Conservation (phyloP, 208 protist genomes). For the Trypanosoma melophagium region DNA sequence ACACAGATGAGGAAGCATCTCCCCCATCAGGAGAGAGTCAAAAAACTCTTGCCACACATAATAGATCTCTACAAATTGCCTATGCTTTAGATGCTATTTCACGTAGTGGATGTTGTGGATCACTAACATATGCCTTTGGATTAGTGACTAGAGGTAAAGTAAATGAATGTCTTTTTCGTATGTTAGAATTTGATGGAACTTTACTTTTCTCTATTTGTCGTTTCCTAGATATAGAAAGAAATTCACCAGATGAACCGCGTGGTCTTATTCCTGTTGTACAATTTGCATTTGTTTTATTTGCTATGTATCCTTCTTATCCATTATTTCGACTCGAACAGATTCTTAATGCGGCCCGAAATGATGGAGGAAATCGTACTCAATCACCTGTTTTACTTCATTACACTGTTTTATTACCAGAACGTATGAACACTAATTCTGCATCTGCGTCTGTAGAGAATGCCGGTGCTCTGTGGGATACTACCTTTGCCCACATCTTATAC, state of each 20-base stretch:
- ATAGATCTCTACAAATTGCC: slow-evolving; percentile 48
- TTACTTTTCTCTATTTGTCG: slow-evolving; percentile 58
- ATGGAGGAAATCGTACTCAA: slow-evolving; percentile 42
- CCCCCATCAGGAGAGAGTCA: not conserved
- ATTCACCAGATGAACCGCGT: not conserved
- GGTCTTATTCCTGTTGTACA: slow-evolving; percentile 64
- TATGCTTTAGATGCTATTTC: slow-evolving; percentile 70
- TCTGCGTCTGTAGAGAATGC: slow-evolving; percentile 7
- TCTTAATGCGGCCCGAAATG: slow-evolving; percentile 42
- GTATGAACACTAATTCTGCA: slow-evolving; percentile 43
- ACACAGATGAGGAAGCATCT: not conserved
- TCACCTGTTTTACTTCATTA: slow-evolving; percentile 55
- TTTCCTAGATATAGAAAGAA: slow-evolving; percentile 35
- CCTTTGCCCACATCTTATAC: slow-evolving; percentile 55
- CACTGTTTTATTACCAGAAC: slow-evolving; percentile 55
- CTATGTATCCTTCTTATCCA: slow-evolving; percentile 76
- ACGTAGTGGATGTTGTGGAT: slow-evolving; percentile 39
- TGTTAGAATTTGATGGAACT: slow-evolving; percentile 47
- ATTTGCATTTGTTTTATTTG: slow-evolving; percentile 48
- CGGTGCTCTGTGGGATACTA: slow-evolving; percentile 26
- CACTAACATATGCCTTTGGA: slow-evolving; percentile 69
- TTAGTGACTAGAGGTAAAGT: slow-evolving; percentile 42
- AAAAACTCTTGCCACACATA: not conserved
- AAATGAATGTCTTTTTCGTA: slow-evolving; percentile 52
- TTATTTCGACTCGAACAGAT: slow-evolving; percentile 43